Evolutionary conservation across 163 green algal species (phyloP), one percentile per base, ranked within the genome.

Genomic region (Scenedesmus sp.): DNA sequence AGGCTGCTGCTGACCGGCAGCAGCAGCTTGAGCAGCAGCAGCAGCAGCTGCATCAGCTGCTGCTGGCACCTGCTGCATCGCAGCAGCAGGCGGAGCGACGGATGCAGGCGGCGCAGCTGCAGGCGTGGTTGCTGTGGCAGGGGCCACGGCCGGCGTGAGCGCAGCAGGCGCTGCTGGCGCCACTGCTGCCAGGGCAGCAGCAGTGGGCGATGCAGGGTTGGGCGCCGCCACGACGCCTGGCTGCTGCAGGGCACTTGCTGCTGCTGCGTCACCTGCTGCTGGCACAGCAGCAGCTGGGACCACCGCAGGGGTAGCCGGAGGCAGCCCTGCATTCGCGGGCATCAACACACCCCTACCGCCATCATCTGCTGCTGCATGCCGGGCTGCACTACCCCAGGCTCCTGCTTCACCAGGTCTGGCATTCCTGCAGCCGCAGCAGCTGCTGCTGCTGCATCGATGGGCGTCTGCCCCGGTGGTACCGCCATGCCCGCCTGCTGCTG

Each of bases 1-100:
- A 9, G 78, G 15, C 20, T 46, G 26, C 61, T 72, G 87, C 33
- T 42, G 87, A 90, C 86, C 92, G 89, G 33, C 81, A 49, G 82
- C 26, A n/a, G n/a, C n/a, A n/a, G n/a, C n/a, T n/a, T n/a, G n/a
- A n/a, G n/a, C n/a, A n/a, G n/a, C n/a, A n/a, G n/a, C n/a, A n/a
- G n/a, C n/a, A 51, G 82, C 83, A 37, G 61, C 83, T 20, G n/a
- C 56, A 20, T 12, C 59, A 24, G 65, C 42, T 56, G 80, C 49
- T 44, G 84, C 49, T 44, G 33, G 44, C 46, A 80, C 6, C 81
- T 87, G 72, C 92, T 68, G 44, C 65, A 24, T 24, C 40, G 87
- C 26, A 15, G 78, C 78, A 35, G 87, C 80, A 30, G 85, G 2
- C 20, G 84, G 33, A 15, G 49, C 81, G 26, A 44, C 42, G 6